phyloP scores from a whole-genome alignment of 2,329 filamentous ascomycete species.

The Botrytis byssoidea region DNA sequence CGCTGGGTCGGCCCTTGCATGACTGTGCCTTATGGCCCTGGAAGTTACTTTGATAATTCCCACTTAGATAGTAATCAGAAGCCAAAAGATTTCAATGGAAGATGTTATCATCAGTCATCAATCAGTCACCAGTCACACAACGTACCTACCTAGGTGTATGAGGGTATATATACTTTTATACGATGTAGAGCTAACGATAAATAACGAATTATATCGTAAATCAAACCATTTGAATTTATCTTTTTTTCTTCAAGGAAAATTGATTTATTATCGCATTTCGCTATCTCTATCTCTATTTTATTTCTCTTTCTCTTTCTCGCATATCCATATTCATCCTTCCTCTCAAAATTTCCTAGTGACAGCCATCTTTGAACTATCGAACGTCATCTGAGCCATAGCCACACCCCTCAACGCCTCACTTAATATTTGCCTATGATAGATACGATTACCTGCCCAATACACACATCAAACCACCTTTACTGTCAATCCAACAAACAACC shows the following conservation, averaged over 20 bases:
- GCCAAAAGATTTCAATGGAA: constrained; percentile 3
- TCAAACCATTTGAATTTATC: background rate
- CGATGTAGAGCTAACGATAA: background rate
- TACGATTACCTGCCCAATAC: background rate
- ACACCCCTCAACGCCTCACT: constrained; percentile 2
- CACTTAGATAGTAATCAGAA: background rate
- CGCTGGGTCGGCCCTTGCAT: background rate
- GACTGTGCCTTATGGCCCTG: background rate
- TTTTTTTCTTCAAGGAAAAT: too few relatives aligned
- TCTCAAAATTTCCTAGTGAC: background rate
- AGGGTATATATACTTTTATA: background rate
- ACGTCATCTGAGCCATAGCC: constrained; percentile 15
- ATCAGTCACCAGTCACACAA: background rate
- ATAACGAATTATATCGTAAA: background rate
- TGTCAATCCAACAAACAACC: background rate
- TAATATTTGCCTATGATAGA: constrained; percentile 10
- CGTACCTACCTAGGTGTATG: background rate
- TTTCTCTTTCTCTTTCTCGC: background rate
- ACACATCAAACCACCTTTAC: background rate
- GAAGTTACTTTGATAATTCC: background rate
- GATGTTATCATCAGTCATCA: too few relatives aligned
- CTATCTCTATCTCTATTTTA: background rate
- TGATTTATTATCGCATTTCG: background rate
- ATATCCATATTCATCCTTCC: background rate
- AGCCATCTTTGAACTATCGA: constrained; percentile 5